Evolutionary conservation across 495 filamentous ascomycete genomes (phyloP).

Genomic region (Xylaria castorea): DNA sequence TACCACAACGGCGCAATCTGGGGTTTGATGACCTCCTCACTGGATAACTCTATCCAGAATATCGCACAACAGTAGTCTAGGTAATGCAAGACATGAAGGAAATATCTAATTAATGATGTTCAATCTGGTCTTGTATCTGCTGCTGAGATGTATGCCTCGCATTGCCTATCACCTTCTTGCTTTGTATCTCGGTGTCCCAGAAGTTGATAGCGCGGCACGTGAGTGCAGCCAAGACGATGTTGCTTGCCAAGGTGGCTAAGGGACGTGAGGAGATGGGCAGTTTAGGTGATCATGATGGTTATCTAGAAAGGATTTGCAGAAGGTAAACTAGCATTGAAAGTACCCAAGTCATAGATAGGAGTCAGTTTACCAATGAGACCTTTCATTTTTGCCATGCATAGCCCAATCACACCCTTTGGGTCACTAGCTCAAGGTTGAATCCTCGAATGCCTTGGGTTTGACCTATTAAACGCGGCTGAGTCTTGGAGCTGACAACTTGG

Average conservation of each 20-base stretch:
- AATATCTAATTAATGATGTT: neutral
- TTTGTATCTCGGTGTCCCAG: slow-evolving; percentile 5
- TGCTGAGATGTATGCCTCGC: neutral
- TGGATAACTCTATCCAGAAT: neutral
- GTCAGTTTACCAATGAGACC: neutral
- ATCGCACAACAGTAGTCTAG: neutral
- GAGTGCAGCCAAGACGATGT: neutral
- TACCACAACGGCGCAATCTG: neutral
- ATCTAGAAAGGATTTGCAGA: neutral
- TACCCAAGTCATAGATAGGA: neutral
- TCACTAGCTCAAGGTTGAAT: neutral
- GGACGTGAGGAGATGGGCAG: neutral
- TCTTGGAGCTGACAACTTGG: slow-evolving; percentile 2
- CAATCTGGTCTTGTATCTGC: neutral
- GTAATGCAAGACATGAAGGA: neutral
- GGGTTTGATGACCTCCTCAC: neutral
- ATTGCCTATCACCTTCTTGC: neutral
- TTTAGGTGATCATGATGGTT: neutral
- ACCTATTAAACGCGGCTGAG: slow-evolving; percentile 11
- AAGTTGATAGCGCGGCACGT: neutral
- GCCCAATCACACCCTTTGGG: neutral
- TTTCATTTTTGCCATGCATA: neutral
- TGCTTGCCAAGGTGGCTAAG: slow-evolving; percentile 1
- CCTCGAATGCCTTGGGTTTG: neutral
- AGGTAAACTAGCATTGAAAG: neutral